Evolutionary conservation across 345 rosid genomes (phyloP), one percentile per base, ranked within the genome.

Genomic region (Eucalyptus fibrosa): DNA sequence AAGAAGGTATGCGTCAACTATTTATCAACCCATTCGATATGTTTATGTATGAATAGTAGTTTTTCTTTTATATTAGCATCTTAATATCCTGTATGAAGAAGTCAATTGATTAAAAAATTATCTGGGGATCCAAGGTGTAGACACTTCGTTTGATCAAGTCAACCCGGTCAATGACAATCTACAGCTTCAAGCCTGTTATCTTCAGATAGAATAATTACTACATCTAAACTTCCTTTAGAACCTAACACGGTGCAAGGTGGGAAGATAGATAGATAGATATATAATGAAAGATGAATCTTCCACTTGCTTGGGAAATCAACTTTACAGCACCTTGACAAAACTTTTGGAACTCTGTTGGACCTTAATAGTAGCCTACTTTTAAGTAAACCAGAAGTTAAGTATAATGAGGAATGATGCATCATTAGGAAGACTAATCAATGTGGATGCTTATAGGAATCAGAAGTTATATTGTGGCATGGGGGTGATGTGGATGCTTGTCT

Each of bases 1-100:
- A 96, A 92, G 99, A 98, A 94, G 99, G 99, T 96, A 89, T 77
- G 37, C 2, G 16, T 83, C 24, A 7, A 32, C 65, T n/a, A 44
- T 60, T 50, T 53, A 30, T n/a, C 37, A 80, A 59, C 32, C 77
- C 50, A 86, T 50, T 19, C 19, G 7, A 86, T 55, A 60, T 62
- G 47, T 77, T 19, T 77, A 37, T 77, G 5, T 77, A 77, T 40
- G 12, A 72, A 72, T 72, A 21, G 7, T 77, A 40, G 47, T 77
- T 40, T 77, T 77, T 77, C 45, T 18, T 77, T 77, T 21, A 40
- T 40, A 77, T 21, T 77, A 21, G 47, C 85, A 77, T 77, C 47
- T 7, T 21, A 77, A 77, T 44, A 77, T 77, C 85, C 28, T 77
- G 47, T 40, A 40, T 77, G 9, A 77, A 40, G 85, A 77, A 77